Evolutionary conservation across 169 alveolate species (phyloP), one percentile per base, ranked within the genome.

Genomic region (Cryptosporidium canis): DNA sequence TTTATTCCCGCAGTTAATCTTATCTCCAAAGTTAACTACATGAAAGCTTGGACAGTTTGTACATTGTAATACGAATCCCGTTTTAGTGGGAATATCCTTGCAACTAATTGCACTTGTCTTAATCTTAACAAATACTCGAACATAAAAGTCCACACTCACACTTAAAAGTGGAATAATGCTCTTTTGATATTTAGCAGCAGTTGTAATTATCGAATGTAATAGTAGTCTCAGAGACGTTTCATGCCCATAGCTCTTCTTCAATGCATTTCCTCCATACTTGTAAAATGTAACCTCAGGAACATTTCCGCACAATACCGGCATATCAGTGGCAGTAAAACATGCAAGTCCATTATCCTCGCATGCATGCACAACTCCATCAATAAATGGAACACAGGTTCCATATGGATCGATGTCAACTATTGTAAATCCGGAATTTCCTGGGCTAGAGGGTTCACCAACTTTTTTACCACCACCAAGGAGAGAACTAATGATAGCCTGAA

Each of bases 291-390:
- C 97, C 51, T 95, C 97, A 0, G 99, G 99, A 55, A 90, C 93
- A 83, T 96, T 95, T n/a, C 98, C 98, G 90, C 98, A 96, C 45
- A 97, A 92, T 12, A 96, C 96, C n/a, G 98, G 97, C 98, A 96
- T 96, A 90, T 97, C 99, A n/a, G 99, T 97, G 53, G 97, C 94
- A 1, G 99, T 97, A 53, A 97, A 94, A 68, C 96, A 93, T 37
- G 96, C 91, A 65, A 96, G 90, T 29, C 98, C 98, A 37, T 97
- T 97, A 64, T 95, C 93, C 84, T 95, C 96, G 31, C 96, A 94
- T 47, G 97, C 93, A 72, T 93, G 95, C 33, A 97, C 83, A 27
- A 98, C 95, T 51, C 97, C 94, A 68, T 97, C 99, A 41, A 97
- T 85, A 87, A 94, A 97, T 0, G 95, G 96, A 21, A 96, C 94